Base-by-base conservation (phyloP, 495 filamentous ascomycete genomes). In the Saxophila tyrrhenica region DNA sequence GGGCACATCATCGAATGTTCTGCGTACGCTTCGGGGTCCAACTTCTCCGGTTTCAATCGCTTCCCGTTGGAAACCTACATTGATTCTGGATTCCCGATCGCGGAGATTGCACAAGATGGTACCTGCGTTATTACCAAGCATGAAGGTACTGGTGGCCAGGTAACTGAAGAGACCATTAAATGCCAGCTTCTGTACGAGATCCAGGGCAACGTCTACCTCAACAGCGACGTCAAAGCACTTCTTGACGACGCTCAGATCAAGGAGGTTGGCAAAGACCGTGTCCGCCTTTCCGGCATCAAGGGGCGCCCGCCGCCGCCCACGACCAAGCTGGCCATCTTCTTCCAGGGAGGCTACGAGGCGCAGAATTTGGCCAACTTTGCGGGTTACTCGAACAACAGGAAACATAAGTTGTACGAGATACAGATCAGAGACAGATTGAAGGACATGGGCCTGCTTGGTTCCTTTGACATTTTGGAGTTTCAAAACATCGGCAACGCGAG, bases 171-270 rank as follows among this genome's bases (percentile, higher is more conserved):
- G 35, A 78, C 76, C 1, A 72, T 76, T 45, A 73, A 73, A 11
- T 73, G 68, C 8, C 74, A 80, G 51, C 59, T 80, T 2, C 59
- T 81, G 16, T 81, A 82, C 64, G 79, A 82, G 58, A 75, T 81
- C 47, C 78, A 81, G 54, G 79, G 79, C 1, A 70, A 71, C 2
- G 70, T 70, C 61, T 79, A 80, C 55, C 72, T 72, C 52, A 77
- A 81, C 67, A 73, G 69, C 0, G 75, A 79, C 61, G 77, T 81
- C 39, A 76, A 69, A 0, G 76, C 77, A 1, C 54, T 74, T 23
- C 59, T 81, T n/a, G 67, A 69, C 32, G 64, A 73, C 24, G 68
- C 78, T 45, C 57, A 69, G 29, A 72, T 81, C 50, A 54, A 62
- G 23, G 41, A 62, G n/a, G 35, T 59, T 3, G 53, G 57, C 2